Evolutionary conservation across 2,329 filamentous ascomycete species (phyloP).

Genomic region (Scorias spongiosa): DNA sequence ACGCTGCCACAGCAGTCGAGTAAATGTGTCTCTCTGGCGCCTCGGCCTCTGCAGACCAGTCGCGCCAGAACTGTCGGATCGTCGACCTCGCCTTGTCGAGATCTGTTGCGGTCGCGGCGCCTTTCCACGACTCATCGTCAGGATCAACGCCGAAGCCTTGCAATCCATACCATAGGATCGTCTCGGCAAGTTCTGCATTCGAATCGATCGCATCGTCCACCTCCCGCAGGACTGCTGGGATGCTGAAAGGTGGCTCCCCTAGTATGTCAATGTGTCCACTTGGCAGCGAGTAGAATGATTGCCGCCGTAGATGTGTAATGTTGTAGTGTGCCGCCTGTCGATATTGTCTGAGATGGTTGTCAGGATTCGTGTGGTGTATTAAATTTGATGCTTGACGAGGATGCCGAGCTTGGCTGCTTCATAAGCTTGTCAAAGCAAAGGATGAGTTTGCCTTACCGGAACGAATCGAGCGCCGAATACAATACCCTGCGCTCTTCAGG

Average conservation of each 20-base stretch:
- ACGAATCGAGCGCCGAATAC: slow-evolving; percentile 74
- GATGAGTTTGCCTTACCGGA: slow-evolving; percentile 45
- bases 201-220: slow-evolving; percentile 78
- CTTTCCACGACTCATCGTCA: slow-evolving; percentile 46
- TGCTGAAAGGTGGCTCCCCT: slow-evolving; percentile 64
- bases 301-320: slow-evolving; percentile 75
- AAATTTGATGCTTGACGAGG: no score
- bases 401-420: no score
- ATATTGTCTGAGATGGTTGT: slow-evolving; percentile 35
- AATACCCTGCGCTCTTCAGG: slow-evolving; percentile 69
- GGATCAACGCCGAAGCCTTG: slow-evolving; percentile 45
- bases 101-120: slow-evolving; percentile 55
- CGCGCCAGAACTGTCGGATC: slow-evolving; percentile 82
- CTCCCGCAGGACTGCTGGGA: slow-evolving; percentile 60
- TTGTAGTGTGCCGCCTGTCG: slow-evolving; percentile 75
- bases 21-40: slow-evolving; percentile 60
- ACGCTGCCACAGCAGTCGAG: slow-evolving; percentile 51
- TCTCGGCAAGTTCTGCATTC: slow-evolving; percentile 70
- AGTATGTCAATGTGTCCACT: slow-evolving; percentile 72
- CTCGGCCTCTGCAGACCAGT: slow-evolving; percentile 73
- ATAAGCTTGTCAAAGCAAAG: neutral
- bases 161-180: slow-evolving; percentile 57
- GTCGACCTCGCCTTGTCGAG: slow-evolving; percentile 87
- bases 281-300: slow-evolving; percentile 84
- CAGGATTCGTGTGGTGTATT: neutral